Evolutionary conservation across 441 rosid species (phyloP).

Genomic region (Brassica balearica): DNA sequence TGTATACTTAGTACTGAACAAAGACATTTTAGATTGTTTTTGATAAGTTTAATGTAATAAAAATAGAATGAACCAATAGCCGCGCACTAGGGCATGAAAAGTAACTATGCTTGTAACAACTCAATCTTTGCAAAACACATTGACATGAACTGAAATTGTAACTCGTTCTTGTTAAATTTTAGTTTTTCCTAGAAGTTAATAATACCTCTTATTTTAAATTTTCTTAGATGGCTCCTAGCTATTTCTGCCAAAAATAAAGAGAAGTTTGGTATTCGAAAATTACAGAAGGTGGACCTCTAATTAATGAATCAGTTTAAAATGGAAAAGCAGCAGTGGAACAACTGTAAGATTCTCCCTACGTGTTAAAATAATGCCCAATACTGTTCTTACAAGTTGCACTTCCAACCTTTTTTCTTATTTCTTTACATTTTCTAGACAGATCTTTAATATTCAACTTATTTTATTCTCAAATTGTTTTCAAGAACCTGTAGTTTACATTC

Average conservation of each 20-base stretch:
- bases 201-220: too few relatives aligned
- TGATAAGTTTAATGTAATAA: background rate
- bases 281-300: slow-evolving; percentile 38
- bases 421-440: slow-evolving; percentile 27
- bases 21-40: background rate
- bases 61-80: background rate
- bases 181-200: background rate
- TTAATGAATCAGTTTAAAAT: slow-evolving; percentile 14
- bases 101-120: background rate
- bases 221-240: background rate
- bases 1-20: background rate
- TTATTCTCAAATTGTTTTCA: slow-evolving; percentile 19
- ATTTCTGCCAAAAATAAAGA: background rate
- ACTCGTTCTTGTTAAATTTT: background rate
- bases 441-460: background rate
- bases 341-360: slow-evolving; percentile 51
- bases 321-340: slow-evolving; percentile 26
- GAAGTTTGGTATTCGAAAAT: slow-evolving; percentile 42
- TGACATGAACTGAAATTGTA: background rate
- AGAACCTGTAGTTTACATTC: slow-evolving; percentile 25
- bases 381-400: slow-evolving; percentile 37
- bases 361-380: slow-evolving; percentile 41
- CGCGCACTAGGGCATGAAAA: background rate
- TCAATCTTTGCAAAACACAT: background rate
- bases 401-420: slow-evolving; percentile 10